These are phyloP conservation scores for Penicillium sp. DNA, from an alignment of 2,329 filamentous ascomycete genomes.

Conservation along the genomic window DNA sequence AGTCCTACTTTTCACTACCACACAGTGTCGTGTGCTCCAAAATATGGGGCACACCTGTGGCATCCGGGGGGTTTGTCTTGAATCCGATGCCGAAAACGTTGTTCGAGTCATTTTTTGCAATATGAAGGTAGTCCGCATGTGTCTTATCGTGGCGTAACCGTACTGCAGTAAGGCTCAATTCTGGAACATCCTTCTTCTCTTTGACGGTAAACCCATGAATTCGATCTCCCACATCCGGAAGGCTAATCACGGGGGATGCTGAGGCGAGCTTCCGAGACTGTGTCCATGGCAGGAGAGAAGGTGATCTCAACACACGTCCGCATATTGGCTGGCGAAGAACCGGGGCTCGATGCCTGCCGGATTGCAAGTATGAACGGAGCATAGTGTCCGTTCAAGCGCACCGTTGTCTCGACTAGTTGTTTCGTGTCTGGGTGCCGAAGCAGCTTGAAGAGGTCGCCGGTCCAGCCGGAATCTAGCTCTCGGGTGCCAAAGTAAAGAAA, in stretches of 20 bases:
- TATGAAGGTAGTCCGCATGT: constrained; percentile 92
- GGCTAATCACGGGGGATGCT: constrained; percentile 75
- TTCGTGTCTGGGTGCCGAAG: constrained; percentile 9
- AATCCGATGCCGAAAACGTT: constrained; percentile 99
- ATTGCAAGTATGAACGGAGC: constrained; percentile 39
- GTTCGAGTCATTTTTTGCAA: constrained; percentile 93
- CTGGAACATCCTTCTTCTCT: constrained; percentile 87
- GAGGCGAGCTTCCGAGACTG: constrained; percentile 40
- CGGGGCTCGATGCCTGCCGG: constrained; percentile 32
- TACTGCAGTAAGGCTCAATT: constrained; percentile 88
- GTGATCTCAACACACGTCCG: constrained; percentile 26
- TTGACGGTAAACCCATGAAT: constrained; percentile 93
- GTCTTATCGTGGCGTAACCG: constrained; percentile 94
- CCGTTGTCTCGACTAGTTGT: background rate
- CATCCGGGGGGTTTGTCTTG: constrained; percentile 97
- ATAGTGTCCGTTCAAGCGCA: constrained; percentile 26
- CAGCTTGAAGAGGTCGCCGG: constrained; percentile 11
- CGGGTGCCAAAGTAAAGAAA: background rate
- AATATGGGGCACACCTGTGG: constrained; percentile 95
- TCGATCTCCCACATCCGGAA: constrained; percentile 80
- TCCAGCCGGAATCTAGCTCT: constrained; percentile 17
- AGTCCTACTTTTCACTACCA: constrained; percentile 83
- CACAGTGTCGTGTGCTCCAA: constrained; percentile 97
- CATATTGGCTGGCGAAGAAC: constrained; percentile 26
- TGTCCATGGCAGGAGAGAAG: constrained; percentile 23